Evolutionary conservation across 73 alveolate genomes (phyloP).

Genomic region (Symbiodinium pilosum): DNA sequence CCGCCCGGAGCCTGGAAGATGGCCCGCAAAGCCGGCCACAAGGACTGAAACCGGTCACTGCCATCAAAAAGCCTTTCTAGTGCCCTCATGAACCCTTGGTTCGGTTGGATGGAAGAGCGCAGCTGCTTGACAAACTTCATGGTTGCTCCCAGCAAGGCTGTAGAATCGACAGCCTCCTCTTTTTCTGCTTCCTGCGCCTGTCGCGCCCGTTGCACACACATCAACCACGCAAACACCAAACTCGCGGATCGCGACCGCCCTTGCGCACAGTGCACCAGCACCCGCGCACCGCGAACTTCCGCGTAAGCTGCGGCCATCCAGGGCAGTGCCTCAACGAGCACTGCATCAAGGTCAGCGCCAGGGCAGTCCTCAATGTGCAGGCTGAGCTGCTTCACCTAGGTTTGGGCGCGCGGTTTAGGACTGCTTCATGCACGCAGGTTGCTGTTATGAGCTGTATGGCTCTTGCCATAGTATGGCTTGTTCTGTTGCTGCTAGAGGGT

Average conservation of each 20-base stretch:
- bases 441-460: no score
- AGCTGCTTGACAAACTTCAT: not conserved
- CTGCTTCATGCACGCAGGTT: no score
- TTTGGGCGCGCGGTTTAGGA: no score
- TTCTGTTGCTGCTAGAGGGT: no score
- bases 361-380: not conserved
- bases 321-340: not conserved
- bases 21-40: not conserved
- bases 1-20: not conserved
- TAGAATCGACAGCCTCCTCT: not conserved
- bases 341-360: not conserved
- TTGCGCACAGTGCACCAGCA: slow-evolving; percentile 3
- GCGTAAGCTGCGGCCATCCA: not conserved
- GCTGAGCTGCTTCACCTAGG: not conserved
- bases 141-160: not conserved
- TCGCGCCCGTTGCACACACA: not conserved
- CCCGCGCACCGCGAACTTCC: not conserved
- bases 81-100: not conserved
- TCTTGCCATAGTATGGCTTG: no score
- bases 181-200: not conserved
- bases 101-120: not conserved
- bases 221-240: not conserved
- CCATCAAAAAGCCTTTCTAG: not conserved
- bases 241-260: not conserved
- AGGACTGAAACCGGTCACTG: not conserved